Evolutionary conservation across 805 yeast species (phyloP), one percentile per base, ranked within the genome.

Genomic region (Cyberlindnera mycetangii): DNA sequence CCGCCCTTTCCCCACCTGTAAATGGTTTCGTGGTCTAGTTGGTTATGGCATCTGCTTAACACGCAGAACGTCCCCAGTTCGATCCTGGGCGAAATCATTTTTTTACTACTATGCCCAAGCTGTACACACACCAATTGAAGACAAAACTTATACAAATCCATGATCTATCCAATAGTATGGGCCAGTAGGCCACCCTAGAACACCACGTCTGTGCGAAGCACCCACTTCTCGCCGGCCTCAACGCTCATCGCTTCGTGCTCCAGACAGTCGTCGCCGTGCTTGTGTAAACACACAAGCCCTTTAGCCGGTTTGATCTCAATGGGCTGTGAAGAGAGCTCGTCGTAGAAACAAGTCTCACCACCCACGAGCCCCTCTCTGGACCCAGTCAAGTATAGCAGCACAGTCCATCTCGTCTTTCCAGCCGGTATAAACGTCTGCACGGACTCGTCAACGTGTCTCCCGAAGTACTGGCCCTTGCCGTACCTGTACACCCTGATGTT

Each of bases 11-110:
- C n/a, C n/a, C n/a, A n/a, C n/a, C n/a, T n/a, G n/a, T n/a, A n/a
- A n/a, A n/a, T 38, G 93, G 93, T 82, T 83, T 81, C 83, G 89
- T 89, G 97, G 97, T 89, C 96, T 89, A 89, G 96, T 89, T 72
- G 97, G 97, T 89, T 81, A 90, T 90, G 97, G 96, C 97, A 86
- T 87, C 93, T 89, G 97, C 97, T 88, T 90, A 89, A 90, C 97
- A 90, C 97, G 97, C 96, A 89, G 93, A 87, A 87, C 89, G 97
- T 92, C 97, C 97, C 97, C 97, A 89, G 97, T 92, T 92, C 97
- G 97, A 92, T 88, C 97, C 97, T 89, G 97, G 97, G 97, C 89
- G 85, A 82, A 88, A 84, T 89, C 97, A 89, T 50, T 49, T 18
- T 40, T 45, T 49, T 48, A 45, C 32, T 20, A 19, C 7, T 25